A percentile compares a stretch with the other conserved stretches of the same genome.
Conservation (phyloP, 2,329 filamentous ascomycete species). For the Venturia asperata region DNA sequence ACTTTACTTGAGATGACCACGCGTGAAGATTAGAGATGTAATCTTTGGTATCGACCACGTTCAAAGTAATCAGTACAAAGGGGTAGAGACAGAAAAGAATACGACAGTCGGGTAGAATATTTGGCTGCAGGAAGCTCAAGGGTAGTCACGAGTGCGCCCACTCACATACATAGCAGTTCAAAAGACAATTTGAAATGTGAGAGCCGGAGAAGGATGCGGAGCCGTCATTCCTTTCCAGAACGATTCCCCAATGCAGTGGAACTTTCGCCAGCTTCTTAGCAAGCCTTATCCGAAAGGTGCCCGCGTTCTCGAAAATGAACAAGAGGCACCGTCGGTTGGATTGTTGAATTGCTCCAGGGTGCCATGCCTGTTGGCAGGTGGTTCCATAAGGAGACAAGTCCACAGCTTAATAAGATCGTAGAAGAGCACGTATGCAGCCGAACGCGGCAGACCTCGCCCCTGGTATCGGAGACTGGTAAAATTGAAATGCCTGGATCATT, state of each 20-base stretch:
- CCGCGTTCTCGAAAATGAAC: not conserved
- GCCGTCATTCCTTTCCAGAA: not conserved
- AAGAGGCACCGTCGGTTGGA: not conserved
- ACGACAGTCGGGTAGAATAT: not conserved
- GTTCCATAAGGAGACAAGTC: not conserved
- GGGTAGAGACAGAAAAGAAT: not conserved
- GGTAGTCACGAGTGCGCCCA: not conserved
- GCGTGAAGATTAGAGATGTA: not conserved
- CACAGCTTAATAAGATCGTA: not conserved
- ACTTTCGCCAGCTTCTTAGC: not conserved
- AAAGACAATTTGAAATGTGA: not conserved
- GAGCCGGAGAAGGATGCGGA: not conserved
- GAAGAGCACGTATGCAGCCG: not conserved
- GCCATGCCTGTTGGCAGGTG: not conserved
- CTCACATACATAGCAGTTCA: not conserved
- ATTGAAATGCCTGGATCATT: not conserved
- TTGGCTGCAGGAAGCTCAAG: not conserved
- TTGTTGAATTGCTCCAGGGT: not conserved
- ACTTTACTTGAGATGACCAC: not conserved
- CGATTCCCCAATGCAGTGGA: not conserved
- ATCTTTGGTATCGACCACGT: not conserved
- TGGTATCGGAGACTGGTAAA: not conserved
- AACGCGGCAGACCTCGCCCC: not conserved
- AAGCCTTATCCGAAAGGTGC: not conserved
- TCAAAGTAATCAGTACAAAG: slow-evolving; percentile 2